These are phyloP conservation scores for Xylaria telfairii DNA, from an alignment of 495 filamentous ascomycete species.

Conservation along the genomic window DNA sequence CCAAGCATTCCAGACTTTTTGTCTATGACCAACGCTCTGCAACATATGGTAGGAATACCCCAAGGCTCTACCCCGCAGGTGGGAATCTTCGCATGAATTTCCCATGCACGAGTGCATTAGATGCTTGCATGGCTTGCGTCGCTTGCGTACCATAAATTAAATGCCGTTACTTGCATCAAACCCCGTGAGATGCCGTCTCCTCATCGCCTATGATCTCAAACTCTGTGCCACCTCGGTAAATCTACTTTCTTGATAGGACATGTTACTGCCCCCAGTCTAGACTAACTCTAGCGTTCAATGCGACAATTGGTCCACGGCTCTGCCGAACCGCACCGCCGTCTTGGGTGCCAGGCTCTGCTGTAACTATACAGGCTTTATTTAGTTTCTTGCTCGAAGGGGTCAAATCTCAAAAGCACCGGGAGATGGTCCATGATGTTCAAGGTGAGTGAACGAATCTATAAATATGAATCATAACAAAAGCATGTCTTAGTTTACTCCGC, in stretches of 20 bases:
- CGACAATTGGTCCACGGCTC: background rate
- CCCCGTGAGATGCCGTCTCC: background rate
- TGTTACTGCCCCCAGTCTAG: background rate
- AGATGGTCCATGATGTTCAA: background rate
- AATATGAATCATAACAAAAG: background rate
- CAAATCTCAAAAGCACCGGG: background rate
- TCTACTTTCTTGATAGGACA: background rate
- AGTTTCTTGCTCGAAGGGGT: background rate
- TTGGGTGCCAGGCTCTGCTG: background rate
- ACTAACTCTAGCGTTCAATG: background rate
- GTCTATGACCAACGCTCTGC: background rate
- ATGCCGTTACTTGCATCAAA: background rate
- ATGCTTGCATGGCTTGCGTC: background rate
- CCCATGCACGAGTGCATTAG: background rate
- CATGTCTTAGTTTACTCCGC: background rate
- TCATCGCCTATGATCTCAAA: background rate
- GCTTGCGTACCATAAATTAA: background rate
- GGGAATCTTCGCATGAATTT: conserved; percentile 16
- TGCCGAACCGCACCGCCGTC: background rate
- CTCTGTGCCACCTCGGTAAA: background rate
- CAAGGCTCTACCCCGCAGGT: conserved; percentile 7
- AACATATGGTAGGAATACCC: background rate
- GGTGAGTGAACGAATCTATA: background rate
- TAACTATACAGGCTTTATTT: background rate
- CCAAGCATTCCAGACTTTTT: background rate